Evolutionary conservation across 441 rosid genomes (phyloP), one percentile per base, ranked within the genome.

Genomic region (Flueggea neowawraea): DNA sequence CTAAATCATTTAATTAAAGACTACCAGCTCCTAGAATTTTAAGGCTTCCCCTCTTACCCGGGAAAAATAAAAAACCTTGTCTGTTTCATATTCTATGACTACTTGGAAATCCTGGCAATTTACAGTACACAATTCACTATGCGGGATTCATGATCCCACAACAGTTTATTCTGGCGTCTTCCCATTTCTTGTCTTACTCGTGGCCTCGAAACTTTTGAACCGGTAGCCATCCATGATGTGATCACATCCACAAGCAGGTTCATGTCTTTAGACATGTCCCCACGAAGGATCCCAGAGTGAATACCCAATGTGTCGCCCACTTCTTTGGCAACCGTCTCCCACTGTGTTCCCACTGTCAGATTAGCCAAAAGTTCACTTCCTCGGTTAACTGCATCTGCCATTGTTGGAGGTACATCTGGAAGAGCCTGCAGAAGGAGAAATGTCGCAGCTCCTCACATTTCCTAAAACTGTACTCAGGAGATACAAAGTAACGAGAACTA

Each of bases 371-470:
- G 69, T 72, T 91, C 94, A 51, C 96, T 83, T 71, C 96, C 95
- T 32, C 87, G 80, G 43, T 87, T 91, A 55, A 91, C 95, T 4
- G 96, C 99, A 52, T 91, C 90, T 12, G 92, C 96, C 97, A 94
- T 87, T 75, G 92, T 90, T 16, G 99, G 99, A 47, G 99, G 95
- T 55, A 94, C 96, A 78, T 91, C 99, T 10, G 97, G 97, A 36
- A 91, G 73, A 12, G 86, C 89, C 99, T 94, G 80, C 69, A 44
- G 65, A 52, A 41, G 56, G 51, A 68, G 54, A 49, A 22, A 5
- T 6, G 15, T 57, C 54, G 53, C 41, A 33, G 48, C 50, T 60
- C 32, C 50, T 39, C 52, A 43, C 45, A 11, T 6, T 58, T 16
- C 50, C 55, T 10, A 51, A 16, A 52, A 60, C 31, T 57, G 45